Conservation (phyloP, 192 early-diverging fungal genomes). For the Piromyces finnis region DNA sequence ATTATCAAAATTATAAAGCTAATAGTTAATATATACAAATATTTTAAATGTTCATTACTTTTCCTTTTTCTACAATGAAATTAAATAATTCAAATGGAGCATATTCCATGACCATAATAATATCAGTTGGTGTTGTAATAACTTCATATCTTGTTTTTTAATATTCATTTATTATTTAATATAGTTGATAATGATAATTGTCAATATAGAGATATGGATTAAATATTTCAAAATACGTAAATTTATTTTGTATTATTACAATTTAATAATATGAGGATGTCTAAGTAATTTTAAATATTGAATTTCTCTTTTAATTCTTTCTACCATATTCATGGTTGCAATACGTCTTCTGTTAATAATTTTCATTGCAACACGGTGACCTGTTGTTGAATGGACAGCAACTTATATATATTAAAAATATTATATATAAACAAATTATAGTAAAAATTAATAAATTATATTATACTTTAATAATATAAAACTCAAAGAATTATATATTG, state of each 20-base stretch:
- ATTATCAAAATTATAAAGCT: too few species aligned
- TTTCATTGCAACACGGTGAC: conserved; percentile 91
- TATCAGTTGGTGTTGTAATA: conserved; percentile 87
- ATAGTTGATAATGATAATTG: too few species aligned
- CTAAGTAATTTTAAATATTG: conserved; percentile 85
- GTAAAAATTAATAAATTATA: background rate
- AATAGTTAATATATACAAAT: too few species aligned
- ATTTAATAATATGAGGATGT: conserved; percentile 97
- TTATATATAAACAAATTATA: conserved; percentile 1
- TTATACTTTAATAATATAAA: background rate
- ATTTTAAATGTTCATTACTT: background rate
- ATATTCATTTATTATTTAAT: too few species aligned
- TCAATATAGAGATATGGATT: too few species aligned
- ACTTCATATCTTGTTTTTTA: conserved; percentile 58
- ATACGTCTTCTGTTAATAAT: conserved; percentile 87
- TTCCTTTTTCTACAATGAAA: conserved; percentile 36
- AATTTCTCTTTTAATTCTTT: conserved; percentile 89
- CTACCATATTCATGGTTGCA: conserved; percentile 87
- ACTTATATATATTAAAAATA: conserved; percentile 32
- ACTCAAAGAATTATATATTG: too few species aligned
- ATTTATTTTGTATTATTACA: too few species aligned
- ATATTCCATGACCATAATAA: conserved; percentile 84
- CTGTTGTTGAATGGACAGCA: conserved; percentile 86
- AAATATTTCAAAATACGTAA: too few species aligned
- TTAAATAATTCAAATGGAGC: conserved; percentile 64